Base-by-base conservation (phyloP, 2,329 filamentous ascomycete species). In the Pseudogymnoascus sp. region DNA sequence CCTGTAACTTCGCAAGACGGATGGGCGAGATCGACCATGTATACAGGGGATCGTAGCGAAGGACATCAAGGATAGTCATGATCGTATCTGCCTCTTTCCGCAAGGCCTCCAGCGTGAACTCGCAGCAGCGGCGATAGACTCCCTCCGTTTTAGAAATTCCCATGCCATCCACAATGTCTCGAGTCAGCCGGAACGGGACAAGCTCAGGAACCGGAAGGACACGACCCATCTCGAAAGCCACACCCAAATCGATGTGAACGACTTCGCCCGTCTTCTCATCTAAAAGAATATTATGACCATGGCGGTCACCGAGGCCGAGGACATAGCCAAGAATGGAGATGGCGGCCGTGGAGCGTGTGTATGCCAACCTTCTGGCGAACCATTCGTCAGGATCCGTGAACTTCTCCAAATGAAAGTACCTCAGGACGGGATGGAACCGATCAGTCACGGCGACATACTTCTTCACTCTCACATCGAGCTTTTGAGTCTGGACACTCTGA, bases 41-140 rank as follows among this genome's bases (percentile, higher is more conserved):
- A 75, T 97, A 96, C 65, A 99, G 78, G 1, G 95, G 96, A 80
- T 99, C 95, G 76, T 97, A 97, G n/a, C 96, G 89, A 64, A 99
- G 79, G 21, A 99, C 96, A 72, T 99, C 96, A 19, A 99, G 85
- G 62, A 99, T 92, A 0, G 95, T 97, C 93, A 97, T 97, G 77
- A 99, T 99, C 50, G 89, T 93, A 73, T 96, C 96, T 11, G 90
- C 90, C 74, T 99, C 95, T 70, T 96, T 90, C n/a, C 95, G 87
- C 37, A 99, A 80, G 1, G 96, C 93, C 66, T 97, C 92, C 33
- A 99, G 84, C 0, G 93, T 97, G 74, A 97, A 97, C 74, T 99
- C 96, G 74, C 95, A 99, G 76, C 93, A 97, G n/a, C 96, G 86
- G 6, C 95, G 86, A 78, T 97, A 99, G 0, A 97, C 92, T 3